Evolutionary conservation across 768 basidiomycete species (phyloP), one percentile per base, ranked within the genome.

Genomic region (Leccinum variicolor): DNA sequence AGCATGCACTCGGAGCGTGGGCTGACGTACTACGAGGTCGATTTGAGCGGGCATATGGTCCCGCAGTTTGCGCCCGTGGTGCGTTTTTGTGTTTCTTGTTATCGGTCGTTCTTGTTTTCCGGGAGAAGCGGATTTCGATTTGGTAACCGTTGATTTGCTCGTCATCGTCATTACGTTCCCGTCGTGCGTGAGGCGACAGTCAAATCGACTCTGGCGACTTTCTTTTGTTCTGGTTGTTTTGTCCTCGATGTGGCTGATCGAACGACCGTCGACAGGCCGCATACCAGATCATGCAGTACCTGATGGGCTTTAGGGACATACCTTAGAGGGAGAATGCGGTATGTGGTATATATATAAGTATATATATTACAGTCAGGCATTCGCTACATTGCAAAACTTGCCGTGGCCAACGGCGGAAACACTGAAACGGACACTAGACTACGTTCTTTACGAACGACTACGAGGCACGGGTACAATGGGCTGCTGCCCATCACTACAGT

Each of bases 11-110:
- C 77, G 15, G 90, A 91, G 65, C 82, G 89, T 39, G 82, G 83
- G 13, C 68, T 90, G 62, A 84, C 87, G 0, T 90, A 84, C 60
- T 75, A 79, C 29, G 89, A 92, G 64, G 81, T 92, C 21, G 76
- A 63, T 23, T 77, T 89, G 7, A 84, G 84, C 61, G 90, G 89
- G 17, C 89, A 91, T 61, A 90, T 90, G 88, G 70, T 89, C 3
- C 87, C 87, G 5, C 83, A 85, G 71, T 88, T 82, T 67, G 81
- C 84, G 17, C 86, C 86, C 2, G 67, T 72, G 65, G 86, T 84
- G 63, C 67, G 83, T 72, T 17, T 36, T n/a, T 9, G 17, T 17
- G 36, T 17, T 39, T 17, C 34, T 36, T 39, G 17, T 39, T 39
- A 17, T 39, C 17, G 15, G 34, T 8, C 34, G 33, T 34, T 34